Evolutionary conservation across 495 filamentous ascomycete species (phyloP).

Genomic region (Melanomma pulvis-pyrius): DNA sequence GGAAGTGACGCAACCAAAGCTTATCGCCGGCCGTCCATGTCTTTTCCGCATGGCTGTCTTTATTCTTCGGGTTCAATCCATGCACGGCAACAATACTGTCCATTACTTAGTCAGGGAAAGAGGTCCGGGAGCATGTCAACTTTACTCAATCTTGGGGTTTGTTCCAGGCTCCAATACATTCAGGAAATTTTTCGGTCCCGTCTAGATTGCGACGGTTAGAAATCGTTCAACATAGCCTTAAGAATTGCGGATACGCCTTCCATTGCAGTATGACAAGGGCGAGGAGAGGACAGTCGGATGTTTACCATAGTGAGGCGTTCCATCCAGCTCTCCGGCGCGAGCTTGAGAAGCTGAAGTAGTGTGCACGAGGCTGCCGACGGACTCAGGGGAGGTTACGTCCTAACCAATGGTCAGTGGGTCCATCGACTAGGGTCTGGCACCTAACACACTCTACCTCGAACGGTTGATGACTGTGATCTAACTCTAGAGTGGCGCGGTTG

Average conservation of each 20-base stretch:
- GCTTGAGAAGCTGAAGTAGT: neutral
- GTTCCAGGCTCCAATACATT: neutral
- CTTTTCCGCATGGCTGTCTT: constrained; percentile 1
- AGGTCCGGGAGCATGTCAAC: neutral
- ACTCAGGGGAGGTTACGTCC: neutral
- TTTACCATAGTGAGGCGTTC: neutral
- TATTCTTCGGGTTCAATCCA: constrained; percentile 7
- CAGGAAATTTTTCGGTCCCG: constrained; percentile 8
- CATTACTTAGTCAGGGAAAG: neutral
- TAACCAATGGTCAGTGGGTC: neutral
- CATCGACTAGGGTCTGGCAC: neutral
- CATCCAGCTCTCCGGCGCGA: neutral
- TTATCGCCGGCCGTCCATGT: constrained; percentile 9
- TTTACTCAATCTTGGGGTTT: constrained; percentile 9
- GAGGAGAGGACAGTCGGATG: neutral
- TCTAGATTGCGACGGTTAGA: neutral
- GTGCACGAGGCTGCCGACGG: neutral
- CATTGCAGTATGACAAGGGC: neutral
- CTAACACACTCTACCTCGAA: neutral
- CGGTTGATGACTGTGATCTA: neutral
- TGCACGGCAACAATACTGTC: constrained; percentile 6
- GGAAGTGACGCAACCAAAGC: constrained; percentile 9
- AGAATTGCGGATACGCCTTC: neutral
- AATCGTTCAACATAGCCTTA: neutral
- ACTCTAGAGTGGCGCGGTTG: neutral